Evolutionary conservation across 495 filamentous ascomycete species (phyloP), one percentile per base, ranked within the genome.

Genomic region (Staphylotrichum longicolle): DNA sequence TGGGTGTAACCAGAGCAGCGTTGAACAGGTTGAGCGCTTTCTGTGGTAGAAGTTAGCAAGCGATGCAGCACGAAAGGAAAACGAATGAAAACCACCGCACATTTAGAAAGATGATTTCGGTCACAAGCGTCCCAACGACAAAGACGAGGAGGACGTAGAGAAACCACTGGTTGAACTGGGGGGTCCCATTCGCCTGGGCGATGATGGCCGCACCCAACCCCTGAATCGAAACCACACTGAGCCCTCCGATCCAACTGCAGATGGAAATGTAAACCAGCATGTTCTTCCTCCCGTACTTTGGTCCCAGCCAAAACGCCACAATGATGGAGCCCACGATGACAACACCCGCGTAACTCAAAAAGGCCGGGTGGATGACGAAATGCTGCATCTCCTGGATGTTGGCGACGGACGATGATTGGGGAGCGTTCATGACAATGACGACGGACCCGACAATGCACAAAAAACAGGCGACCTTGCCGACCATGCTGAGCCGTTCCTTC

Each of bases 21-120:
- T 98, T 98, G 80, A 94, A 98, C 50, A 98, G 68, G 72, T 98
- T 98, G 45, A 98, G 82, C 15, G 94, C 94, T 97, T 98, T 98
- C 94, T 98, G 75, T 66, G 66, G 39, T 41, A 7, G n/a, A 9
- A 10, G 61, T 77, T 53, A 78, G 78, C 50, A 66, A 53, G 41
- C 14, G 5, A 9, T 3, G n/a, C 9, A 32, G 11, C 4, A 44
- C 35, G 49, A 20, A 10, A 37, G 41, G 8, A 32, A 5, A 10
- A 3, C n/a, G 32, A 14, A 33, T 4, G 37, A 39, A 39, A 39
- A 39, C 6, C 37, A 2, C 80, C 92, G 80, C 78, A 96, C 94
- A 74, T 98, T 98, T 37, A 98, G 77, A 70, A 86, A 98, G 57
- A 98, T 86, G 55, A 98, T 96, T 76, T 98, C 94, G 0, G 91